A percentile compares a stretch with the other conserved stretches of the same genome.
Conservation (phyloP, 306 rosid species). For the Glycyrrhiza uralensis region DNA sequence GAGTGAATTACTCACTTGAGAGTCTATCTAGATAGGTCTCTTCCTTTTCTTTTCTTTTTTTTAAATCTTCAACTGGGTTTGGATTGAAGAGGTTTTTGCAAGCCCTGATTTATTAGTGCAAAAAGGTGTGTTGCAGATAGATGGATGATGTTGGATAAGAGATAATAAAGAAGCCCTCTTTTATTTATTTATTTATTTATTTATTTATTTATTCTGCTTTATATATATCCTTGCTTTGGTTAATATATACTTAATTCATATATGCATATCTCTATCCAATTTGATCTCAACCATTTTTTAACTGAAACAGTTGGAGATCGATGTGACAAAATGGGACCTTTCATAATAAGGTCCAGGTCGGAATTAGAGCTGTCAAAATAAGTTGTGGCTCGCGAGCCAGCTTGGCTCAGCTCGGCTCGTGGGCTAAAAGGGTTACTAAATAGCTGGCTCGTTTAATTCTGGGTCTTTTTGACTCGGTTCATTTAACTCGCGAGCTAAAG, state of each 20-base stretch:
- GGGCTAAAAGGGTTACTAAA: too few relatives aligned
- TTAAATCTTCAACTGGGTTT: too few relatives aligned
- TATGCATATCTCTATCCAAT: background rate
- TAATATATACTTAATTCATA: constrained; percentile 2
- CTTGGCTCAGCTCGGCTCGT: too few relatives aligned
- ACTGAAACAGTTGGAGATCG: constrained; percentile 68
- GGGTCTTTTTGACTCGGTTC: too few relatives aligned
- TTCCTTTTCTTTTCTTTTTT: background rate
- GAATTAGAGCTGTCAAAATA: too few relatives aligned
- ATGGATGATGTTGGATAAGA: constrained; percentile 30
- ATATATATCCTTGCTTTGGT: constrained; percentile 31
- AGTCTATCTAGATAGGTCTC: too few relatives aligned
- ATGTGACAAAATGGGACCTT: constrained; percentile 60
- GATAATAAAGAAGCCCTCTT: too few relatives aligned
- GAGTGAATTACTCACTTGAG: too few relatives aligned
- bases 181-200: background rate
- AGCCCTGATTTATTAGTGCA: constrained; percentile 6
- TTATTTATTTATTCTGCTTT: background rate
- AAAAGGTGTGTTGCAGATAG: background rate
- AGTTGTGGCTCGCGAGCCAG: too few relatives aligned
- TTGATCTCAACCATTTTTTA: constrained; percentile 30
- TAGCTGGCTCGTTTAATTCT: too few relatives aligned
- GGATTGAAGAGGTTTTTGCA: background rate
- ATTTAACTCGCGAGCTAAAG: too few relatives aligned
- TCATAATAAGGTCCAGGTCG: constrained; percentile 68